Base-by-base conservation (phyloP, 208 protist genomes). In the Angomonas ambiguus region DNA sequence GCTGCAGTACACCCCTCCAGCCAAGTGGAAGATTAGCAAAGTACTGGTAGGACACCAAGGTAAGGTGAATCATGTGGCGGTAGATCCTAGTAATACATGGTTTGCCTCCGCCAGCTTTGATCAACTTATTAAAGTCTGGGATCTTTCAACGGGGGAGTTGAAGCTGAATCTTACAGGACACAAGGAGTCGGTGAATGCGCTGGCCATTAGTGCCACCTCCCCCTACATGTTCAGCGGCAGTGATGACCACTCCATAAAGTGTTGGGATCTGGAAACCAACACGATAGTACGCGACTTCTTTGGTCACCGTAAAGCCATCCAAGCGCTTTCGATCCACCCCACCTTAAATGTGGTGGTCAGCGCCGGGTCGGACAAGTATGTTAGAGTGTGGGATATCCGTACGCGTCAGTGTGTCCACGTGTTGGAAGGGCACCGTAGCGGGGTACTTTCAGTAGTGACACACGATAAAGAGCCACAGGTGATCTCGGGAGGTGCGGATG, bases 111-210 rank as follows among this genome's bases (percentile, higher is more conserved):
- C 98, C 42, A 91, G 96, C 28, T 94, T 88, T n/a, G 99, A 99
- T 73, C 81, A 94, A 20, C 98, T 98, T 1, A 98, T 99, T 64
- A 99, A 99, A 71, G 82, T 99, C 3, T 99, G 98, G 98, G 97
- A 99, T 72, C 71, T 99, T 5, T 94, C 97, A 10, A 92, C 84
- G 3, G 97, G 97, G 6, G 81, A 72, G 28, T 85, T 99, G n/a
- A 98, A 98, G 74, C 75, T 99, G 18, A 99, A 99, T 42, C 83
- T 99, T 4, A 99, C 98, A 3, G 98, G 98, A 13, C 99, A 99
- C 75, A 97, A 98, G 72, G 94, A 91, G 58, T 77, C 76, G 27
- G 87, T 97, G 32, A 91, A 95, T 31, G 73, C 76, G 10, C 62
- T 99, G 22, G 85, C 88, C 2, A 67, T 99, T 4, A 98, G 92